Percentiles rank a stretch among this genome's conserved stretches.
Conservation (phyloP, 176 grass and related monocot genomes). For the Pharus latifolius region DNA sequence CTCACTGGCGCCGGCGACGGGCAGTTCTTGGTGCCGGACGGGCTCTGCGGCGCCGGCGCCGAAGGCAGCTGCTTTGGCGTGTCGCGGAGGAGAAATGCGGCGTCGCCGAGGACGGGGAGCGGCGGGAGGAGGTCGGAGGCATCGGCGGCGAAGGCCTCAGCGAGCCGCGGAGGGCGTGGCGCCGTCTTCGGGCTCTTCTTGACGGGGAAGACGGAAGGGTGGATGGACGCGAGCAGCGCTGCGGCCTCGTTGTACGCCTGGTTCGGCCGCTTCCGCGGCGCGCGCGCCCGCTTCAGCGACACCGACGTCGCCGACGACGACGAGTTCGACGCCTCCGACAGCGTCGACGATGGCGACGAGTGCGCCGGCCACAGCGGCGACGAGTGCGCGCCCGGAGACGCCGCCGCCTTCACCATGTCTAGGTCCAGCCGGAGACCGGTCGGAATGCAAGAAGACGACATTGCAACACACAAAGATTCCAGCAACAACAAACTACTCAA, state of each 20-base stretch:
- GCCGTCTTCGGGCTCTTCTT: constrained; percentile 48
- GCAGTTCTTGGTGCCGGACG: constrained; percentile 35
- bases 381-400: constrained; percentile 43
- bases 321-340: constrained; percentile 46
- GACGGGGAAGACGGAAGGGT: constrained; percentile 73
- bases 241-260: constrained; percentile 97
- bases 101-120: constrained; percentile 52
- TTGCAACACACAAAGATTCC: constrained; percentile 17
- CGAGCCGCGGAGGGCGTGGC: constrained; percentile 8
- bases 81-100: constrained; percentile 75
- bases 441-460: constrained; percentile 74
- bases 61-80: neutral
- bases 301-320: constrained; percentile 53
- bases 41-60: constrained; percentile 8
- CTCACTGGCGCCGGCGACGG: constrained; percentile 41
- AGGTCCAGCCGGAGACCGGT: constrained; percentile 67
- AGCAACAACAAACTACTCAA: neutral
- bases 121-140: constrained; percentile 70
- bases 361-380: constrained; percentile 52
- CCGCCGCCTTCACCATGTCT: constrained; percentile 70
- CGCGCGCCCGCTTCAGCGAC: constrained; percentile 66
- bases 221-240: constrained; percentile 70
- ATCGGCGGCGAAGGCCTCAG: constrained; percentile 4
- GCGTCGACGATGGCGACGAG: constrained; percentile 67
- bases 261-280: constrained; percentile 80